Evolutionary conservation across 1,284 basidiomycete genomes (phyloP), one percentile per base, ranked within the genome.

Genomic region (Malassezia restricta): DNA sequence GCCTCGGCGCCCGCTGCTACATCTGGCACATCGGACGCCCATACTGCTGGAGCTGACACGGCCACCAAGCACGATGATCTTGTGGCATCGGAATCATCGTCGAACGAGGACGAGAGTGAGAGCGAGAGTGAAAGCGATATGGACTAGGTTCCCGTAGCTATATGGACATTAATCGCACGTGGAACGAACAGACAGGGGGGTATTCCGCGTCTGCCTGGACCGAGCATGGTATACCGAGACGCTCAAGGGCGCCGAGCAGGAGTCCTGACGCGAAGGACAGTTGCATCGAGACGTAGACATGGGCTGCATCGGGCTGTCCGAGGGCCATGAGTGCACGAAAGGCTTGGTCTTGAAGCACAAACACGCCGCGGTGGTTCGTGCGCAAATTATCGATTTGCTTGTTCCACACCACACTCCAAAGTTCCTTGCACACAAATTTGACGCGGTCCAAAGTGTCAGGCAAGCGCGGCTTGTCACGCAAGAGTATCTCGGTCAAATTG

Each of bases 331-430:
- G 81, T 0, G 90, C 87, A 60, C 85, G 86, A 76, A 94, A 94
- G 0, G 81, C 74, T 61, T 90, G 87, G 62, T 92, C 89, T 75
- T 92, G 88, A 1, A 95, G 77, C 1, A 95, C 90, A 62, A 90
- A 95, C 5, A 92, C 83, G 9, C 91, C 88, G 46, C 88, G 77
- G 74, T 94, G 90, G 73, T 95, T 95, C 8, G 90, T 95, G 42
- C 90, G 80, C 43, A 95, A 76, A 71, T 94, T 94, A 71, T 95
- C 90, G 1, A 94, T 87, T 73, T 94, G 91, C 69, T 92, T 91
- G 53, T 87, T 85, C 85, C 85, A 90, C 51, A 82, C 83, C 3
- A 82, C 79, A 0, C 79, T 78, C 87, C 87, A 90, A n/a, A 94
- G 76, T 58, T 95, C 90, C 71, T 95, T 95, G 77, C 90, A 95